Percentiles rank a stretch among this genome's conserved stretches.
These are phyloP conservation scores for Glutinoglossum americanum DNA, from an alignment of 495 filamentous ascomycete genomes.

Conservation along the genomic window DNA sequence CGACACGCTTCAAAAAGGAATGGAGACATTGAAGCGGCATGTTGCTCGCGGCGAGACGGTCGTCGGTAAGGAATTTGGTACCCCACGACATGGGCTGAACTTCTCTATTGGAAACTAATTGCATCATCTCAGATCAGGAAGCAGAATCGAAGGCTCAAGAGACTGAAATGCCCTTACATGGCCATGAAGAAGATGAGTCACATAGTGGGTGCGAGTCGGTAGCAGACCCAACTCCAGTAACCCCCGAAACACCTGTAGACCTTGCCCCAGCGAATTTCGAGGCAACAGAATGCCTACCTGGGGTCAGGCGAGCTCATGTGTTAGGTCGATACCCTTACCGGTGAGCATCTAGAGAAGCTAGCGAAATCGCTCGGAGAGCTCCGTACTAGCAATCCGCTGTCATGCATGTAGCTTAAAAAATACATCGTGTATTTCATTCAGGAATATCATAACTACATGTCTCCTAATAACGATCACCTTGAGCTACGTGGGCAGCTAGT, in stretches of 20 bases:
- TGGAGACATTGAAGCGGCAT: neutral
- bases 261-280: neutral
- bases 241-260: neutral
- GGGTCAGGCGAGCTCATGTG: neutral
- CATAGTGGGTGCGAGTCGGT: neutral
- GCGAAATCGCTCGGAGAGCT: neutral
- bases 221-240: neutral
- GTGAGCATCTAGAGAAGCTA: neutral
- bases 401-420: no score
- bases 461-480: no score
- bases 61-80: neutral
- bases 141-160: no score
- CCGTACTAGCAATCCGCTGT: no score
- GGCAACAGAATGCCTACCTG: neutral
- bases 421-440: no score
- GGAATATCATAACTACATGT: no score
- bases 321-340: no score
- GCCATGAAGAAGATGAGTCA: neutral
- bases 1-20: neutral
- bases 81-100: neutral
- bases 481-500: no score
- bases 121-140: neutral
- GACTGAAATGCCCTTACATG: neutral
- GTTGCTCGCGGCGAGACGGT: neutral
- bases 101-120: neutral